Evolutionary conservation across 1,284 basidiomycete species (phyloP).

Genomic region (Ceratobasidium sp.): DNA sequence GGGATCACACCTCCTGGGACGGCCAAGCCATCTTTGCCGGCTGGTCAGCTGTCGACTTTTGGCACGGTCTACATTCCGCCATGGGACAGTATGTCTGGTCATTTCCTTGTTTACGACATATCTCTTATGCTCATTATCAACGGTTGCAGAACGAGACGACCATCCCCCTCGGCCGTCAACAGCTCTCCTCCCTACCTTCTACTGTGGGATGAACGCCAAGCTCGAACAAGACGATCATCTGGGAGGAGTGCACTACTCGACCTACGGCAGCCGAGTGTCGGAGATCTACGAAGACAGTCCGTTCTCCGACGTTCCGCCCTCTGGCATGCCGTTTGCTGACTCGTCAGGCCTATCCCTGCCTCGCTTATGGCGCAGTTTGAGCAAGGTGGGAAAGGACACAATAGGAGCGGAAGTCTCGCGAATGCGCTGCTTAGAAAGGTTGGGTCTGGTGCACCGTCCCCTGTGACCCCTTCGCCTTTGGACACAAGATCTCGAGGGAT

Average conservation of each 20-base stretch:
- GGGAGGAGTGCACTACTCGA: conserved; percentile 30
- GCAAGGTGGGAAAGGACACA: conserved; percentile 1
- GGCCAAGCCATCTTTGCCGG: background rate
- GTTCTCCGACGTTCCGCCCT: background rate
- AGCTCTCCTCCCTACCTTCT: background rate
- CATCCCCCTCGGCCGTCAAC: background rate
- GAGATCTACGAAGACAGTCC: conserved; percentile 9
- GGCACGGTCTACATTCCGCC: conserved; percentile 16
- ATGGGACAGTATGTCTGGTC: background rate
- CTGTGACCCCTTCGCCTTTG: background rate
- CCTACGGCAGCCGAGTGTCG: conserved; percentile 10
- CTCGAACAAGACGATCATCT: background rate
- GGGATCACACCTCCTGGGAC: conserved; percentile 5
- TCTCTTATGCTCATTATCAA: too few species aligned
- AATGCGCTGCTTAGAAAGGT: background rate
- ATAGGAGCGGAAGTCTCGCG: background rate
- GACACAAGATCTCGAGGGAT: background rate
- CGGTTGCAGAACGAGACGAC: background rate
- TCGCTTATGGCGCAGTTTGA: background rate
- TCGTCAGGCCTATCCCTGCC: background rate
- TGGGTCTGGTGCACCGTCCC: background rate
- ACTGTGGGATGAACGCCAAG: background rate
- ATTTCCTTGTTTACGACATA: too few species aligned
- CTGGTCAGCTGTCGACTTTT: conserved; percentile 30
- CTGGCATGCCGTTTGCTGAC: background rate